Conservation (phyloP, 1,139 yeast species). For the Sugiyamaella grinbergsii region DNA sequence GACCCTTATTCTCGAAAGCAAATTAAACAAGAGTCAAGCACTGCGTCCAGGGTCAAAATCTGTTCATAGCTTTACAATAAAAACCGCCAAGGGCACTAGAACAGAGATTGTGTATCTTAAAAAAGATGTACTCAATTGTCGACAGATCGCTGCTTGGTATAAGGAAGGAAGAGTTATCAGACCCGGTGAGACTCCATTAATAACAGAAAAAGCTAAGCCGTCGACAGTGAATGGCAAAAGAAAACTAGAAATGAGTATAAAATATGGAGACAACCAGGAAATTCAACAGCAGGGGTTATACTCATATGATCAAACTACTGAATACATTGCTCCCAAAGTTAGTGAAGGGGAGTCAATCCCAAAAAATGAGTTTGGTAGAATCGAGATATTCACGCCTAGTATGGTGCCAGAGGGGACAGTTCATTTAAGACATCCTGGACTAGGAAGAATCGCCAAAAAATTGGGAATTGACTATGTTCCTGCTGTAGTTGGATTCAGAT, state of each 20-base stretch:
- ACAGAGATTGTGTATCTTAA: conserved; percentile 59
- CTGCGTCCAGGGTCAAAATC: conserved; percentile 48
- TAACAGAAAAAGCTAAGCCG: conserved; percentile 38
- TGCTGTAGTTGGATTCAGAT: conserved; percentile 76
- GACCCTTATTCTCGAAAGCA: conserved; percentile 64
- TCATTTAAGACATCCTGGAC: conserved; percentile 53
- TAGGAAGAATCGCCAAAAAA: conserved; percentile 62
- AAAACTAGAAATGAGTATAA: conserved; percentile 28
- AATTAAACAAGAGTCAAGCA: conserved; percentile 62
- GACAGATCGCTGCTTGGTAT: conserved; percentile 75
- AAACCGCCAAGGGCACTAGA: conserved; percentile 52
- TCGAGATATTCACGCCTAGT: conserved; percentile 65
- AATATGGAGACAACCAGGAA: conserved; percentile 49
- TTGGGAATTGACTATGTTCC: conserved; percentile 67
- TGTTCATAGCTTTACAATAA: conserved; percentile 21
- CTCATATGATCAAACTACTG: conserved; percentile 68
- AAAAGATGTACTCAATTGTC: conserved; percentile 54
- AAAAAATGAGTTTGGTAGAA: conserved; percentile 71
- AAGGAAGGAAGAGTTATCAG: conserved; percentile 67
- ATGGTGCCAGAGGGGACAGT: conserved; percentile 76
- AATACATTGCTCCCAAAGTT: conserved; percentile 55
- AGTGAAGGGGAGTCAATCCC: conserved; percentile 57
- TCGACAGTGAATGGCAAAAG: conserved; percentile 33
- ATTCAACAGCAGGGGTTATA: conserved; percentile 57
- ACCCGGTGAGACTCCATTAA: conserved; percentile 60